Percentiles rank a stretch among this genome's conserved stretches.
These are phyloP conservation scores for Solanum hybrid DNA, from an alignment of 305 asterid genomes.

Conservation along the genomic window DNA sequence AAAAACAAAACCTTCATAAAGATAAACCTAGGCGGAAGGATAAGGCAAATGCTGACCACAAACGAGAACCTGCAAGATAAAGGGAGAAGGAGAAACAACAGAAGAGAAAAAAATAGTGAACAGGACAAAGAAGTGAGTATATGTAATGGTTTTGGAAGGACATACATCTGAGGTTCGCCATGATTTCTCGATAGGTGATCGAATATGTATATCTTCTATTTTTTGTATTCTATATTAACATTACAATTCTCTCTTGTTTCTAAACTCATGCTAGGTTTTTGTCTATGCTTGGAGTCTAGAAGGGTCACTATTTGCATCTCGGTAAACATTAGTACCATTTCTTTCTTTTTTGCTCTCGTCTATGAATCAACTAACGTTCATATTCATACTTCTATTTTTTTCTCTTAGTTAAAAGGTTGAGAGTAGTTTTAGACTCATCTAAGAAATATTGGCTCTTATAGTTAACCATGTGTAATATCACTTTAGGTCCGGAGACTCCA, in stretches of 20 bases:
- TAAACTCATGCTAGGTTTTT: background rate
- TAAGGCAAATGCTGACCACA: background rate
- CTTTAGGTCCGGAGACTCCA: background rate
- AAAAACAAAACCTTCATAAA: no score
- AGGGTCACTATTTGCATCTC: background rate
- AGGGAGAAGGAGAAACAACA: background rate
- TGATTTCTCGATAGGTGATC: background rate
- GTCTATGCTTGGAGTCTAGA: background rate
- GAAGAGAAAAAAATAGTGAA: background rate
- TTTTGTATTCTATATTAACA: background rate
- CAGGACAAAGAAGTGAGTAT: background rate
- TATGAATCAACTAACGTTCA: background rate
- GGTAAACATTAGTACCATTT: background rate
- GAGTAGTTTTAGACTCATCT: background rate
- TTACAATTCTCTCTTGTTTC: background rate
- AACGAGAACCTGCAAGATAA: background rate
- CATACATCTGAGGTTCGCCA: background rate
- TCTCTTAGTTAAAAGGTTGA: background rate
- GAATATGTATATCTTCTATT: no score
- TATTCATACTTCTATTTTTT: background rate
- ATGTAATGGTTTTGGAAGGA: background rate
- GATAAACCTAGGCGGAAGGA: background rate
- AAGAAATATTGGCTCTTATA: background rate
- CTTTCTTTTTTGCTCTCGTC: background rate
- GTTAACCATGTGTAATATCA: background rate